phyloP scores from a whole-genome alignment of 306 rosid species.

The Quercus suber region DNA sequence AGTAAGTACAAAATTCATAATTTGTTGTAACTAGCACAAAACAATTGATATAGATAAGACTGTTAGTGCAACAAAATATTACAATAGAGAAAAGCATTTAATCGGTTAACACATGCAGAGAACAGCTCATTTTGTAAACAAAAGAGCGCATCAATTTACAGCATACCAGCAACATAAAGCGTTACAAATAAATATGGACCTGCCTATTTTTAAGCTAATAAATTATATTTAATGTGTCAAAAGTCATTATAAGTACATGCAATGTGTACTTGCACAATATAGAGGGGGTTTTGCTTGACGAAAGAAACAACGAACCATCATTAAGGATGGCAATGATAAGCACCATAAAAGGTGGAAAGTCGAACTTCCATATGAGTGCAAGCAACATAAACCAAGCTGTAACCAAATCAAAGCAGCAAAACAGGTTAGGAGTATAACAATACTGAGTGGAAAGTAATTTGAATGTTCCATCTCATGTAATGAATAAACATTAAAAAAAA shows the following conservation, averaged over 20 bases:
- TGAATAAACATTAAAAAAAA: not conserved
- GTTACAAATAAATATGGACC: not conserved
- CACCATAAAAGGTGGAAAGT: constrained; percentile 98
- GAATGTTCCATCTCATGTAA: constrained; percentile 2
- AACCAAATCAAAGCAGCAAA: constrained; percentile 27
- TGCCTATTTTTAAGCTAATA: not conserved
- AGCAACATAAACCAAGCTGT: constrained; percentile 99
- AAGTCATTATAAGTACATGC: not conserved
- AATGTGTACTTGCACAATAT: not conserved
- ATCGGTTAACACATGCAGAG: not conserved
- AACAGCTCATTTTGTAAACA: not conserved
- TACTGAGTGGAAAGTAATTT: constrained; percentile 3
- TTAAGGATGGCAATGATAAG: constrained; percentile 95
- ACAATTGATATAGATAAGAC: not conserved
- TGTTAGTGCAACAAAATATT: not conserved
- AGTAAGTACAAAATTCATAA: constrained; percentile 3
- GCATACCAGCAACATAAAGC: not conserved
- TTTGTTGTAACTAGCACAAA: not conserved
- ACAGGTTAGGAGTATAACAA: constrained; percentile 16
- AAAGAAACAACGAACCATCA: constrained; percentile 68
- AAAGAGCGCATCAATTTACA: not conserved
- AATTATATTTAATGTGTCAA: not conserved
- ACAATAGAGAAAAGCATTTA: not conserved
- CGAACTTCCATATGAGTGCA: constrained; percentile 93
- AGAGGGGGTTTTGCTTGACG: constrained; percentile 3